phyloP scores from a whole-genome alignment of 208 protist genomes.

The Herpetomonas samuelpessoai region DNA sequence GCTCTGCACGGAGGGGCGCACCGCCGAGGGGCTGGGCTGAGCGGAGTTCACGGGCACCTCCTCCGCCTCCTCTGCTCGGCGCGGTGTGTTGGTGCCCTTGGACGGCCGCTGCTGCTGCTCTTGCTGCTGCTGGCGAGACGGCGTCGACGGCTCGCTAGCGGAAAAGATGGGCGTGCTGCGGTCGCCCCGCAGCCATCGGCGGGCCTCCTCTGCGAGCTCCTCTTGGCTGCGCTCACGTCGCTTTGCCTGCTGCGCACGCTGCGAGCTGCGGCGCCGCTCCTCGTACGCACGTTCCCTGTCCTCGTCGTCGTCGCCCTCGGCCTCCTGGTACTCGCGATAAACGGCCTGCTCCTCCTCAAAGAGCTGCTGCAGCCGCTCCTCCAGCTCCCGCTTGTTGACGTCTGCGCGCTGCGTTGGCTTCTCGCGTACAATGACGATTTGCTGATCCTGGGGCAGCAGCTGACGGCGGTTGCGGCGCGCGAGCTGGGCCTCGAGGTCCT shows the following conservation, averaged over 20 bases:
- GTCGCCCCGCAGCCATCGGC: not conserved
- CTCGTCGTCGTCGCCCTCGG: constrained; percentile 5
- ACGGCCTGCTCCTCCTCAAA: not conserved
- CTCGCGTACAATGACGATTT: not conserved
- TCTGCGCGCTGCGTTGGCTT: too few relatives aligned
- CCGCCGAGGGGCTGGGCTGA: not conserved
- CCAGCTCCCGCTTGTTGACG: not conserved
- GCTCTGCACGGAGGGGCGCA: not conserved
- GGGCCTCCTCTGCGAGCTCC: not conserved
- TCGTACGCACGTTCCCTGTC: not conserved
- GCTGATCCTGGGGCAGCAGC: not conserved
- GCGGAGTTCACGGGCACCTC: not conserved
- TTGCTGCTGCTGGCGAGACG: not conserved
- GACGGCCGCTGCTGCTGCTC: not conserved
- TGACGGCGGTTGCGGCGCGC: not conserved
- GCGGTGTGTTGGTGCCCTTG: not conserved
- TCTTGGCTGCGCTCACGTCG: not conserved
- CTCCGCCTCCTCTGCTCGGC: not conserved
- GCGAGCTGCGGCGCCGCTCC: not conserved
- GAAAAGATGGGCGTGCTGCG: not conserved
- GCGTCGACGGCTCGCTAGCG: not conserved
- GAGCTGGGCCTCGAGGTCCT: not conserved
- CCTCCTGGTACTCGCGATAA: constrained; percentile 3
- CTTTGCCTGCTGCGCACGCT: not conserved
- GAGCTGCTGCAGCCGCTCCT: constrained; percentile 1